These are phyloP conservation scores for Anacardium occidentale DNA, from an alignment of 345 rosid species.

Conservation along the genomic window DNA sequence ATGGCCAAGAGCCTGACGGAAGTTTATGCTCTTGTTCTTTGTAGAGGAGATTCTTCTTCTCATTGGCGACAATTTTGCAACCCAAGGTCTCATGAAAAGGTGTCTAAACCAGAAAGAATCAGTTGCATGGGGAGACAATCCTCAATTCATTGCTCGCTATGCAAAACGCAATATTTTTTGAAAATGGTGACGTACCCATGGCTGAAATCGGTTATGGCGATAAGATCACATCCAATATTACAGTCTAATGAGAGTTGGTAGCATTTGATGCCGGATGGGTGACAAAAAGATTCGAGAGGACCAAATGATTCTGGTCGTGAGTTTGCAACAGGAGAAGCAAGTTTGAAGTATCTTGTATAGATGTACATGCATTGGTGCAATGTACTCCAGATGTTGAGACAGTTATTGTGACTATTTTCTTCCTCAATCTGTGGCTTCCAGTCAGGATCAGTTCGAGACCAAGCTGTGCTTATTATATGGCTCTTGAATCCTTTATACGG, in stretches of 20 bases:
- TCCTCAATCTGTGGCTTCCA: too few relatives aligned
- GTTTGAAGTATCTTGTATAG: too few relatives aligned
- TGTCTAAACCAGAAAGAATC: constrained; percentile 20
- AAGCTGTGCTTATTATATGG: not conserved
- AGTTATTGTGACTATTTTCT: not conserved
- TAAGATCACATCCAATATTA: too few relatives aligned
- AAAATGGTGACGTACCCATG: not conserved
- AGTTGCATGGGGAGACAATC: constrained; percentile 3
- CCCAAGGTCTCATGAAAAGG: constrained; percentile 1
- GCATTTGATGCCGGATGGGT: not conserved
- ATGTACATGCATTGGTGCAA: constrained; percentile 28
- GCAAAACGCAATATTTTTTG: constrained; percentile 12
- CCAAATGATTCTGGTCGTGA: not conserved
- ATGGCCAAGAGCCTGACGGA: constrained; percentile 17
- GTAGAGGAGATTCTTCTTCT: constrained; percentile 41
- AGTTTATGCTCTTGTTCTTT: constrained; percentile 39
- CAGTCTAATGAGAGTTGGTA: not conserved
- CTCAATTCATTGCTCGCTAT: constrained; percentile 22
- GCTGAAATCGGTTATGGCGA: not conserved
- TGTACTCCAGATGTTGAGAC: constrained; percentile 34
- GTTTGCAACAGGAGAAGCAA: not conserved
- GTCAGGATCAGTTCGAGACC: too few relatives aligned
- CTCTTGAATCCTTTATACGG: not conserved
- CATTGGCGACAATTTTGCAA: constrained; percentile 28
- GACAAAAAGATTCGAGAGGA: not conserved